Evolutionary conservation across 2,329 filamentous ascomycete species (phyloP), one percentile per base, ranked within the genome.

Genomic region (Alternaria solani): DNA sequence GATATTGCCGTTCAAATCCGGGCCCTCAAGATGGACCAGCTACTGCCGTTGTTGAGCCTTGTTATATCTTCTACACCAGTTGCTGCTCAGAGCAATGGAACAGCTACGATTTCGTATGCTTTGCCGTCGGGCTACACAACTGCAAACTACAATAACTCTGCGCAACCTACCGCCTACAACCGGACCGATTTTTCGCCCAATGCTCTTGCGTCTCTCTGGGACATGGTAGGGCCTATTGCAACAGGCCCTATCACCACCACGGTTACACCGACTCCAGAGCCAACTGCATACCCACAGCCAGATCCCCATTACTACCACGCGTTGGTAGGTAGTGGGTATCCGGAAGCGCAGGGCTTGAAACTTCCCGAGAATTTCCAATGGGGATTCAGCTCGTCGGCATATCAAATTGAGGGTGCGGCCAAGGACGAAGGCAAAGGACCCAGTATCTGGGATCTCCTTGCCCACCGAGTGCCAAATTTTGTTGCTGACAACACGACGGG

Each of bases 161-260:
- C 80, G 1, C 80, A 81, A 25, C 79, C 78, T 20, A 81, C 81
- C 14, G 75, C 81, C 11, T 72, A 80, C 42, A 77, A 71, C 4
- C 81, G 82, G 36, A 78, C 73, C 1, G 79, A 82, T 57, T 84
- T 82, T 69, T 82, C 81, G 0, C 79, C 83, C 51, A 79, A 83
- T 61, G 79, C 79, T 18, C 73, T 84, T 20, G 80, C 77, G 4
- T 79, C 81, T 39, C 72, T 83, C 9, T 83, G 81, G 81, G 76
- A 81, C 55, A 77, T 81, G 51, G 76, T 83, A 25, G 81, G 81
- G 0, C 79, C 79, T 12, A 73, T 83, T 25, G 72, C 75, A 26
- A 75, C 77, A 7, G 81, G 81, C 2, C 76, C 80, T 1, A 73
- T 82, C 25, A 82, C 79, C 18, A 78, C 75, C 2, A 82, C 81